These are phyloP conservation scores for Hanseniaspora taiwanica DNA, from an alignment of 805 yeast species.

Conservation along the genomic window DNA sequence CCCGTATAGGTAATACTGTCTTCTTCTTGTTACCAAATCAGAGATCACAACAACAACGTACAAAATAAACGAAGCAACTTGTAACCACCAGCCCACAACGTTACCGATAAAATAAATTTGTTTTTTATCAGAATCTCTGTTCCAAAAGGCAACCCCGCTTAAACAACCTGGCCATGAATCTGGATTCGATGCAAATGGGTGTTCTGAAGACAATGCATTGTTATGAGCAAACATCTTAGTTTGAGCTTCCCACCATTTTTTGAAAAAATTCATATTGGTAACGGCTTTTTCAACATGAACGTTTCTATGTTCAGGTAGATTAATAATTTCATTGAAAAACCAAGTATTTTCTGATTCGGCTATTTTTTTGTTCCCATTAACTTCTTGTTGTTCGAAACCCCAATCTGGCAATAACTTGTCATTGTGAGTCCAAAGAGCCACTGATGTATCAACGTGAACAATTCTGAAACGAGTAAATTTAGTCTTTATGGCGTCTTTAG, in stretches of 20 bases:
- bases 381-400: conserved; percentile 87
- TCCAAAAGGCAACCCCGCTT: conserved; percentile 95
- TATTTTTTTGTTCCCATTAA: conserved; percentile 83
- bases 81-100: conserved; percentile 81
- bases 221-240: conserved; percentile 82
- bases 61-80: conserved; percentile 48
- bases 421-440: conserved; percentile 88
- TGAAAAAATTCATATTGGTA: conserved; percentile 55
- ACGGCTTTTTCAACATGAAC: conserved; percentile 52
- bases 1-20: conserved; percentile 46
- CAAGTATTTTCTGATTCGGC: conserved; percentile 58
- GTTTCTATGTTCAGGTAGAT: conserved; percentile 50
- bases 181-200: conserved; percentile 93
- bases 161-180: conserved; percentile 80
- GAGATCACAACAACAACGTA: conserved; percentile 53
- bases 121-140: conserved; percentile 43
- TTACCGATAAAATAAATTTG: conserved; percentile 91
- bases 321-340: conserved; percentile 59
- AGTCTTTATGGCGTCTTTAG: conserved; percentile 32
- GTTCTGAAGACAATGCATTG: conserved; percentile 73
- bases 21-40: conserved; percentile 67
- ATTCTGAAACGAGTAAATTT: conserved; percentile 57
- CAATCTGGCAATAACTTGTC: conserved; percentile 84
- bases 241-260: conserved; percentile 86
- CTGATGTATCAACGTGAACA: conserved; percentile 74